A percentile compares a stretch with the other conserved stretches of the same genome.
These are phyloP conservation scores for Fusarium tuaranense DNA, from an alignment of 2,329 filamentous ascomycete species.

Conservation along the genomic window DNA sequence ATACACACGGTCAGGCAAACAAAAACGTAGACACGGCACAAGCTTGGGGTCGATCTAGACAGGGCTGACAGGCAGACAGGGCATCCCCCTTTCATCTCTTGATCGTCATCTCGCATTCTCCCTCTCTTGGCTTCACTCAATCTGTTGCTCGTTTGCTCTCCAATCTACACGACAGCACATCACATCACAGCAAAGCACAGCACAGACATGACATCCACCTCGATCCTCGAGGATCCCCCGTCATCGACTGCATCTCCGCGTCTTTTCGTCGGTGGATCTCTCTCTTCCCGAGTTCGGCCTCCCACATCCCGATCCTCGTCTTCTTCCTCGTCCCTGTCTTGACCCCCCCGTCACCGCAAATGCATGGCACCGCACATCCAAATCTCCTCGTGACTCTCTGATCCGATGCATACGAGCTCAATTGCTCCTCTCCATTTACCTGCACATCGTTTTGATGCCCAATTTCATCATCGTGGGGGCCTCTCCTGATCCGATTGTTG, in stretches of 20 bases:
- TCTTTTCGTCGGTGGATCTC: conserved; percentile 4
- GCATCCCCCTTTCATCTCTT: background rate
- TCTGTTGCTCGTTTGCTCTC: background rate
- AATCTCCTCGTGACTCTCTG: conserved; percentile 2
- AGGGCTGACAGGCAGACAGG: conserved; percentile 1
- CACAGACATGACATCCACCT: background rate
- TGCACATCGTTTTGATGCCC: background rate
- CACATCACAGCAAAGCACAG: background rate
- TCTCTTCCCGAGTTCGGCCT: conserved; percentile 6
- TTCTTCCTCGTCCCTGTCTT: background rate
- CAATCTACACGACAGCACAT: background rate
- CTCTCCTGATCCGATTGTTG: background rate
- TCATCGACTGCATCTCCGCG: conserved; percentile 8
- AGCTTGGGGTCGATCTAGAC: background rate
- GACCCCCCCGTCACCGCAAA: conserved; percentile 2
- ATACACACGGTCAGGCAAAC: background rate
- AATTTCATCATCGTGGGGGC: background rate
- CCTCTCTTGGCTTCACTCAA: background rate
- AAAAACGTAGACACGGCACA: conserved; percentile 2
- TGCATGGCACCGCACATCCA: conserved; percentile 1
- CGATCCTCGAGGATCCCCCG: background rate
- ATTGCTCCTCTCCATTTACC: conserved; percentile 8
- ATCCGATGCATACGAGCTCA: background rate
- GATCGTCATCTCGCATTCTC: conserved; percentile 6
- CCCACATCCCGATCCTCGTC: conserved; percentile 2